Base-by-base conservation (phyloP, 2,329 filamentous ascomycete genomes). In the Penicillium sp. region DNA sequence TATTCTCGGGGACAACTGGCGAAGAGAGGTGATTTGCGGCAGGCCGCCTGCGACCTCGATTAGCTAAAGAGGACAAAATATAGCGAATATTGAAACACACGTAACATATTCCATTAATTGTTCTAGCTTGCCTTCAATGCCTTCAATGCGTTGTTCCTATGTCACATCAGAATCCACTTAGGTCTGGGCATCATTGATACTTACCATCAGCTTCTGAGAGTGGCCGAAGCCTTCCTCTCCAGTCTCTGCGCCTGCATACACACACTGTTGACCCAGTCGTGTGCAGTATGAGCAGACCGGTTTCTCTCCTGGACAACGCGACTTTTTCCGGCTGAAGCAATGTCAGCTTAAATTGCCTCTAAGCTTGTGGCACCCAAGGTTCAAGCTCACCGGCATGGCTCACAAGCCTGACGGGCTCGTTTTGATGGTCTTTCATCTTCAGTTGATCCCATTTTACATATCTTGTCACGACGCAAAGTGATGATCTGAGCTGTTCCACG, bases 281-380 rank as follows among this genome's bases (percentile, higher is more conserved):
- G 65, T 58, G 49, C 71, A 74, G 39, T 67, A 70, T 3, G 71
- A 72, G 55, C 71, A 74, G 5, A 50, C 62, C 4, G 71, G 71
- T 44, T 68, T 67, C 48, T 74, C 69, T 8, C 69, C 71, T 0
- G 70, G 67, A 48, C 71, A 74, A 48, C 65, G 63, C 25, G 69
- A 66, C 54, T 74, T 74, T 50, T 74, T 74, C 25, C 70, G 67
- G 7, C 70, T 72, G 15, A 0, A 19, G 2, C 4, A 55, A 23
- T 29, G 48, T 49, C 21, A 52, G 27, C 31, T 27, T 7, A 31
- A 34, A 36, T 33, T 10, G 36, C 13, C 6, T 33, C 38, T 15
- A 2, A 10, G 10, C 16, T 16, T 31, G 19, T 27, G 16, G 27
- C 33, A 25, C 21, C 7, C 11, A 4, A 19, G 25, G 5, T 19